A percentile compares a stretch with the other conserved stretches of the same genome.
Evolutionary conservation across 768 basidiomycete genomes (phyloP).

Genomic region (Kwoniella sp.): DNA sequence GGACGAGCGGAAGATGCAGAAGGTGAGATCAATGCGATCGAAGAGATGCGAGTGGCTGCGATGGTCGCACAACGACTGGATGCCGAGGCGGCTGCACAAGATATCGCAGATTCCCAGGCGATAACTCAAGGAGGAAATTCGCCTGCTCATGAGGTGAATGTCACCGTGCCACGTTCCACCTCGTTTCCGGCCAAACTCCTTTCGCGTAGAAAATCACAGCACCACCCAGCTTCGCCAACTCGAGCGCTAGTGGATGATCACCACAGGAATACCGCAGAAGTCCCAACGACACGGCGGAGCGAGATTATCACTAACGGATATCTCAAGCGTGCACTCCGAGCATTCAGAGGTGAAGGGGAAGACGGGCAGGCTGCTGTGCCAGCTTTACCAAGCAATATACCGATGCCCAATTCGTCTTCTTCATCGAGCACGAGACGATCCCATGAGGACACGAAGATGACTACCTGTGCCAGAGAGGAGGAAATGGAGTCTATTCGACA

Average conservation of each 20-base stretch:
- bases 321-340: slow-evolving; percentile 16
- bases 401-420: background rate
- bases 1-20: background rate
- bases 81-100: slow-evolving; percentile 1
- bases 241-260: background rate
- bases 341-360: slow-evolving; percentile 13
- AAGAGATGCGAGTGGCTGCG: slow-evolving; percentile 18
- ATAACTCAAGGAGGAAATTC: background rate
- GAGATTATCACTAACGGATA: slow-evolving; percentile 24
- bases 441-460: background rate
- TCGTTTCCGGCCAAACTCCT: slow-evolving; percentile 31
- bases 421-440: background rate
- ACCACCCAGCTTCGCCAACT: background rate
- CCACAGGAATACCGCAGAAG: background rate
- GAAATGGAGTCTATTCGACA: slow-evolving; percentile 5
- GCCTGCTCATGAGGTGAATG: background rate
- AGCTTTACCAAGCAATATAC: slow-evolving; percentile 6
- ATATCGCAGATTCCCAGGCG: slow-evolving; percentile 1
- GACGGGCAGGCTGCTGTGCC: slow-evolving; percentile 7
- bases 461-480: background rate
- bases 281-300: slow-evolving; percentile 5
- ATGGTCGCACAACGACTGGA: slow-evolving; percentile 8
- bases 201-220: slow-evolving; percentile 16
- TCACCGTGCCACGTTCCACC: slow-evolving; percentile 13
- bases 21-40: background rate